phyloP scores from a whole-genome alignment of 345 rosid genomes.

The Heritiera littoralis region DNA sequence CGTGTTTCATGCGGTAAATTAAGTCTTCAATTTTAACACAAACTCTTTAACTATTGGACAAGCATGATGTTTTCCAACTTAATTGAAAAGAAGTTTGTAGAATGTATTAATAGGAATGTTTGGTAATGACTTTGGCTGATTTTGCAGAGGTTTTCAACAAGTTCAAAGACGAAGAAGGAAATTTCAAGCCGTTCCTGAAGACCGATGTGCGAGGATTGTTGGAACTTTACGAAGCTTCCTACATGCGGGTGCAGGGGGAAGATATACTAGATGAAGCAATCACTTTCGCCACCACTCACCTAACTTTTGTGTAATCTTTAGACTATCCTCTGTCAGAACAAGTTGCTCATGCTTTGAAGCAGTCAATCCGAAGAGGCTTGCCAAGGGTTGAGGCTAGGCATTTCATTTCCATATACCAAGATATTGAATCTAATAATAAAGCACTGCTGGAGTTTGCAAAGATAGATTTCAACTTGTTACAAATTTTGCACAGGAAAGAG shows the following conservation, averaged over 20 bases:
- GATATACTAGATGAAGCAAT: constrained; percentile 29
- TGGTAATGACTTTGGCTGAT: neutral
- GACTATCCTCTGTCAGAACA: constrained; percentile 17
- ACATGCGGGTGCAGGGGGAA: constrained; percentile 28
- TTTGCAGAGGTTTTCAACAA: constrained; percentile 28
- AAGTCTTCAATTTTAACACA: too few species aligned
- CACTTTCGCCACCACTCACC: constrained; percentile 17
- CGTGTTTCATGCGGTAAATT: too few species aligned
- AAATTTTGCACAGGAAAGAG: constrained; percentile 28
- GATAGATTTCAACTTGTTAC: constrained; percentile 38
- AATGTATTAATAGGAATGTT: too few species aligned
- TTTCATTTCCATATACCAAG: constrained; percentile 24
- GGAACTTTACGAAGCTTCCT: constrained; percentile 38
- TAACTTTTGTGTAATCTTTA: neutral
- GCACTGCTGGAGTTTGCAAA: constrained; percentile 33
- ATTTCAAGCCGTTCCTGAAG: constrained; percentile 23
- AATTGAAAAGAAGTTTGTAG: too few species aligned
- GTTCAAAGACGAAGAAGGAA: constrained; percentile 31
- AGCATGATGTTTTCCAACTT: too few species aligned
- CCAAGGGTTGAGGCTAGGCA: constrained; percentile 29
- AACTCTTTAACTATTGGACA: too few species aligned
- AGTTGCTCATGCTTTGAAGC: constrained; percentile 11
- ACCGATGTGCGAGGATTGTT: constrained; percentile 27
- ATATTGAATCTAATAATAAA: constrained; percentile 4
- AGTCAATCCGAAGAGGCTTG: constrained; percentile 23